Evolutionary conservation across 768 basidiomycete genomes (phyloP).

Genomic region (Psilocybe cubensis): DNA sequence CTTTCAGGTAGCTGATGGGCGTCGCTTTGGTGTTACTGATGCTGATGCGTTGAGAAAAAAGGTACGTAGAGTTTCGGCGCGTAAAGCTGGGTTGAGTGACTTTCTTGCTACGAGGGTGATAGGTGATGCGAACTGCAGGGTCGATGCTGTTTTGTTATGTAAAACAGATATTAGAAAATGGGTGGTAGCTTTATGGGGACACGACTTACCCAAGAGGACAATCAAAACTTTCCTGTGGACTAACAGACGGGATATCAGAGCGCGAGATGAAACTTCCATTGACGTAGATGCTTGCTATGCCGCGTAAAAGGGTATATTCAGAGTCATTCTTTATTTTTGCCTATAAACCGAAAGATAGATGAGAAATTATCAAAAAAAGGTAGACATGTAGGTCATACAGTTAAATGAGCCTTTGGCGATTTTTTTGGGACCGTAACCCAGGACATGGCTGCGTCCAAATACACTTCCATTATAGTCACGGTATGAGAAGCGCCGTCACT

Average conservation of each 20-base stretch:
- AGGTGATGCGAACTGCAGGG: slow-evolving; percentile 42
- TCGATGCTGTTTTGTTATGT: slow-evolving; percentile 31
- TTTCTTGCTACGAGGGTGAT: slow-evolving; percentile 40
- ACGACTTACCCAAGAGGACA: slow-evolving; percentile 47
- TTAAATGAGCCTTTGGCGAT: slow-evolving; percentile 40
- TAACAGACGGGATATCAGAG: slow-evolving; percentile 43
- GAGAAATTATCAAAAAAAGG: neutral
- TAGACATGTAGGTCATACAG: slow-evolving; percentile 19
- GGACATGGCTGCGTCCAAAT: slow-evolving; percentile 40
- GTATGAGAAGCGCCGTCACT: slow-evolving; percentile 38
- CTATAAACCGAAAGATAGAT: slow-evolving; percentile 25
- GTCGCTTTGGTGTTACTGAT: slow-evolving; percentile 39
- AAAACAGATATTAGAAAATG: neutral
- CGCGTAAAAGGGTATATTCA: slow-evolving; percentile 53
- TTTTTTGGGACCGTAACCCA: slow-evolving; percentile 38
- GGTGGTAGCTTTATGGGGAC: neutral
- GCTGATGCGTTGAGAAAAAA: slow-evolving; percentile 40
- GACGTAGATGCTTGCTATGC: slow-evolving; percentile 53
- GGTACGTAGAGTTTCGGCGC: slow-evolving; percentile 31
- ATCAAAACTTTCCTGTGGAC: slow-evolving; percentile 47
- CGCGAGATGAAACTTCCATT: slow-evolving; percentile 60
- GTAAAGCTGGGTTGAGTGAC: slow-evolving; percentile 37
- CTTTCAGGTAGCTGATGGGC: slow-evolving; percentile 26
- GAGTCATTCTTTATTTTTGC: slow-evolving; percentile 44
- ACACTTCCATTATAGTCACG: slow-evolving; percentile 38